These are phyloP conservation scores for Hypomyces perniciosus DNA, from an alignment of 2,329 filamentous ascomycete species.

Conservation along the genomic window DNA sequence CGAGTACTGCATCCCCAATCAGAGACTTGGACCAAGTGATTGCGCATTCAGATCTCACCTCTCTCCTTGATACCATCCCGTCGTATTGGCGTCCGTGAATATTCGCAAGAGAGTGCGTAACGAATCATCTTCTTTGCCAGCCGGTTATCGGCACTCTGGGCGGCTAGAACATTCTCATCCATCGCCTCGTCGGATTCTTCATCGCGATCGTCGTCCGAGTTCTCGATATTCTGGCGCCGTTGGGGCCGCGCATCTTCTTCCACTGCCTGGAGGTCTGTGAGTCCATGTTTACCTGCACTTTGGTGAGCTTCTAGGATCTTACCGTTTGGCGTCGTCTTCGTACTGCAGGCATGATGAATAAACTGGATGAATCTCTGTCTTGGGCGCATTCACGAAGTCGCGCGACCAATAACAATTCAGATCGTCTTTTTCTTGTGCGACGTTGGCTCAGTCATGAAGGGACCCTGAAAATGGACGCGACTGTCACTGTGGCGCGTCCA, in stretches of 20 bases:
- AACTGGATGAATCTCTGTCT: too few relatives aligned
- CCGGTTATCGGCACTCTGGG: conserved; percentile 41
- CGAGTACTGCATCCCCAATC: conserved; percentile 55
- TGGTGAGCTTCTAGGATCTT: conserved; percentile 5
- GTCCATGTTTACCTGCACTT: too few relatives aligned
- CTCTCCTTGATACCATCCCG: conserved; percentile 59
- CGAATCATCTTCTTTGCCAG: conserved; percentile 62
- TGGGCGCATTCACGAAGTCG: too few relatives aligned
- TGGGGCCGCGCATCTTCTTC: conserved; percentile 28
- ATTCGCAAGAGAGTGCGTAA: conserved; percentile 62
- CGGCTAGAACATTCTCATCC: conserved; percentile 25
- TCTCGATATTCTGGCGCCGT: conserved; percentile 25
- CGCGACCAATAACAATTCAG: neutral
- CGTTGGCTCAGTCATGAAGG: neutral
- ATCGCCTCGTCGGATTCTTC: conserved; percentile 35
- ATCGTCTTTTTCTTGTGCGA: neutral
- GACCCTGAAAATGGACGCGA: neutral
- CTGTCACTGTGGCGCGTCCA: neutral
- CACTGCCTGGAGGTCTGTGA: neutral
- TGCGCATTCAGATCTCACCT: conserved; percentile 34
- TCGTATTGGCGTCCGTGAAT: conserved; percentile 52
- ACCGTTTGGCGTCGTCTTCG: conserved; percentile 30
- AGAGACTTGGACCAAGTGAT: conserved; percentile 1
- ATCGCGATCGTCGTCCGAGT: conserved; percentile 25
- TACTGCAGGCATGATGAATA: conserved; percentile 24